These are phyloP conservation scores for Paraphaeosphaeria sporulosa DNA, from an alignment of 2,329 filamentous ascomycete species.

Conservation along the genomic window DNA sequence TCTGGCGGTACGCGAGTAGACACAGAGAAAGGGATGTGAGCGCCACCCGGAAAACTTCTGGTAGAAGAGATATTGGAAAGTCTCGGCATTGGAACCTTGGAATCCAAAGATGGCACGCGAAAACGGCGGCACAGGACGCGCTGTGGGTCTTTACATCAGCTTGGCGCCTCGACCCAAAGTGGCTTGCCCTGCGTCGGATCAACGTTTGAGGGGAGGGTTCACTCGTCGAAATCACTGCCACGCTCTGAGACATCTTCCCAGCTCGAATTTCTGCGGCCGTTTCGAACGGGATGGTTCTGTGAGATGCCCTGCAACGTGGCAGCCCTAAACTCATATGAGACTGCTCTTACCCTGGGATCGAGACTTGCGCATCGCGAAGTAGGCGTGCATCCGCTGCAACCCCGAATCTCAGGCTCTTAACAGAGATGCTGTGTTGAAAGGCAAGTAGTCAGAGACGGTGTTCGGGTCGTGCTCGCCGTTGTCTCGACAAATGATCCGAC, in stretches of 20 bases:
- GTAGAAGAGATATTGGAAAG: neutral
- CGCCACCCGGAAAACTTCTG: neutral
- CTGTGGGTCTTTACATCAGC: neutral
- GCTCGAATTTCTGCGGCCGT: neutral
- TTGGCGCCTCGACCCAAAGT: neutral
- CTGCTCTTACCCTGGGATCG: neutral
- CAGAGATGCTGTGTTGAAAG: neutral
- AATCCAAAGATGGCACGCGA: neutral
- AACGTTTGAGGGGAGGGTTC: neutral
- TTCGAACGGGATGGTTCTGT: conserved; percentile 12
- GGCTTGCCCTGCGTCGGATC: conserved; percentile 12
- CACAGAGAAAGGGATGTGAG: too few species aligned
- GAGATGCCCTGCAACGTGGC: conserved; percentile 17
- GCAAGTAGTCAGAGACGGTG: neutral
- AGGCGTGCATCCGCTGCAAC: neutral
- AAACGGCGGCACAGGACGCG: neutral
- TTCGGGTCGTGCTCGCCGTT: neutral
- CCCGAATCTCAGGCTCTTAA: neutral
- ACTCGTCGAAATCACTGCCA: conserved; percentile 20
- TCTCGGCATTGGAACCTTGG: neutral
- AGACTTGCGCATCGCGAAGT: neutral
- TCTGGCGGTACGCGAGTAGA: too few species aligned
- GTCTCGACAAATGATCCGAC: neutral
- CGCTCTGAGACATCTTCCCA: conserved; percentile 27
- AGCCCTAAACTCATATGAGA: neutral